Conservation (phyloP, 2,329 filamentous ascomycete genomes). For the Colletotrichum lentis region DNA sequence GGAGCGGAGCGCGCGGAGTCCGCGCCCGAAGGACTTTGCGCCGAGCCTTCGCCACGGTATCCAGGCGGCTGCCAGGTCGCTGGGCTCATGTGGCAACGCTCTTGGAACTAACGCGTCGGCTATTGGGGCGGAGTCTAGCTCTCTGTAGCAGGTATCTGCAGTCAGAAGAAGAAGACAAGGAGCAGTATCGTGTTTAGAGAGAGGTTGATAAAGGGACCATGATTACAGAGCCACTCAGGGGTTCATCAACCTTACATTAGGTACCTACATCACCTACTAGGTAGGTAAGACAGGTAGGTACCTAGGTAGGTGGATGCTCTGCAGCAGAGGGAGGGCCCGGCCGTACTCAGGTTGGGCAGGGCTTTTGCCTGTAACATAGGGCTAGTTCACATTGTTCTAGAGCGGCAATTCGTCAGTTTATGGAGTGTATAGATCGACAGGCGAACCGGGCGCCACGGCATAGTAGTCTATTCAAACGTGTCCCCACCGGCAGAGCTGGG, state of each 20-base stretch:
- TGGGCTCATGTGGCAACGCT: constrained; percentile 3
- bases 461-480: constrained; percentile 10
- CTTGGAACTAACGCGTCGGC: background rate
- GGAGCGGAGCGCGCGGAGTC: constrained; percentile 28
- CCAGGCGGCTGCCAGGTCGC: background rate
- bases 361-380: background rate
- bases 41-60: background rate
- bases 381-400: background rate
- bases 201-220: background rate
- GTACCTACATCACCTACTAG: too few species aligned
- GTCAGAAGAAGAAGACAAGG: background rate
- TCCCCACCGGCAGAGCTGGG: constrained; percentile 22
- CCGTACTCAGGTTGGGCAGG: background rate
- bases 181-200: background rate
- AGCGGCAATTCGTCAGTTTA: constrained; percentile 5
- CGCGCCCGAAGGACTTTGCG: constrained; percentile 1
- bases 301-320: background rate
- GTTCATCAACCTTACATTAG: background rate
- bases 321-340: constrained; percentile 3
- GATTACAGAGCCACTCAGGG: background rate
- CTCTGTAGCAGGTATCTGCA: constrained; percentile 8
- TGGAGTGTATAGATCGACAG: background rate
- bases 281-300: too few species aligned
- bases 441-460: background rate
- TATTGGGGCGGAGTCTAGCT: background rate